Percentiles rank a stretch among this genome's conserved stretches.
Evolutionary conservation across 2,329 filamentous ascomycete genomes (phyloP).

Genomic region (Exophiala viscosa): DNA sequence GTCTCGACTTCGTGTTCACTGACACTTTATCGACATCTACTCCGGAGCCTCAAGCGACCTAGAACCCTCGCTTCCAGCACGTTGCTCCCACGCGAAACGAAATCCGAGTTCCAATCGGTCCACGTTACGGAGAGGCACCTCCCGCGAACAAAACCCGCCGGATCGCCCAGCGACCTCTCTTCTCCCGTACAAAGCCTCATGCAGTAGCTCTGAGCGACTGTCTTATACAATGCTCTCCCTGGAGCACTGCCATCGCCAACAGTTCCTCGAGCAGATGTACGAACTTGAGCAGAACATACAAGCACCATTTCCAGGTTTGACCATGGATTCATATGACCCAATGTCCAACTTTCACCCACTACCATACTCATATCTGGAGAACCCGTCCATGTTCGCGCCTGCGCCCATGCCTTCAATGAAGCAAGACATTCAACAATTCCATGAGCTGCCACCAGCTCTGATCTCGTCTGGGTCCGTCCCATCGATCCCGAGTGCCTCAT

Average conservation of each 20-base stretch:
- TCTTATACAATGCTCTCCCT: slow-evolving; percentile 25
- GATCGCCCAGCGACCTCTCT: background rate
- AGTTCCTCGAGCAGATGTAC: slow-evolving; percentile 18
- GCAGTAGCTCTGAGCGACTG: slow-evolving; percentile 6
- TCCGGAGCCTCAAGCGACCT: slow-evolving; percentile 10
- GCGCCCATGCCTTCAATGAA: slow-evolving; percentile 17
- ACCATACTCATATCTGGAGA: slow-evolving; percentile 24
- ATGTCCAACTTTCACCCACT: slow-evolving; percentile 22
- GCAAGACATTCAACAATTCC: slow-evolving; percentile 20
- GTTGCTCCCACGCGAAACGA: slow-evolving; percentile 4
- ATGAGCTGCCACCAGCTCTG: slow-evolving; percentile 52
- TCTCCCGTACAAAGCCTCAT: slow-evolving; percentile 6
- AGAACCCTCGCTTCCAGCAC: slow-evolving; percentile 3
- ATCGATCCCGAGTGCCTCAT: slow-evolving; percentile 56
- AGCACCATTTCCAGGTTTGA: slow-evolving; percentile 22
- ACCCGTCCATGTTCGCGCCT: slow-evolving; percentile 17
- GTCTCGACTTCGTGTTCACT: slow-evolving; percentile 12
- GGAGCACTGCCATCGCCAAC: slow-evolving; percentile 25
- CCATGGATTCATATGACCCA: slow-evolving; percentile 22
- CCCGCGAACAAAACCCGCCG: background rate
- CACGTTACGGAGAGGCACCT: slow-evolving; percentile 7
- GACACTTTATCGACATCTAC: slow-evolving; percentile 10
- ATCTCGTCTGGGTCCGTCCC: slow-evolving; percentile 59
- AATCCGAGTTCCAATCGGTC: background rate
- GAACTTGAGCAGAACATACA: slow-evolving; percentile 19